Evolutionary conservation across 257 asterid genomes (phyloP).

Genomic region (Solanum ossicruentum): DNA sequence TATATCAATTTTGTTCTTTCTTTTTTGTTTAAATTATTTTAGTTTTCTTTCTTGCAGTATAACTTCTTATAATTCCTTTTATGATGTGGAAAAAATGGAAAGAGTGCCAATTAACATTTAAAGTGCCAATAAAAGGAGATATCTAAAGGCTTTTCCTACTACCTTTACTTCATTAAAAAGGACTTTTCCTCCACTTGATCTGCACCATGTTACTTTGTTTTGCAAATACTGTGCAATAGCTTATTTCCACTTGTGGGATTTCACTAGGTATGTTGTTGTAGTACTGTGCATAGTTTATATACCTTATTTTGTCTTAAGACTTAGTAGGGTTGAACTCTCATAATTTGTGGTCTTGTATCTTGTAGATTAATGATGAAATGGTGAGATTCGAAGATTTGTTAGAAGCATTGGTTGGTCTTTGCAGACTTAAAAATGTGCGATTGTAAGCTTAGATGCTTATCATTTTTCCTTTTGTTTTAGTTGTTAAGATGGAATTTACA

Average conservation of each 20-base stretch:
- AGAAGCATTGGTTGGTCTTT: conserved; percentile 62
- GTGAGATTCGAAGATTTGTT: conserved; percentile 48
- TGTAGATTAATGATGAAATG: conserved; percentile 55
- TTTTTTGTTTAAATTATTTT: background rate
- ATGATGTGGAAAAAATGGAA: background rate
- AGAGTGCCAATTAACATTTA: background rate
- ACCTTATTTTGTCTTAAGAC: background rate
- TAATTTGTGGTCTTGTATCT: conserved; percentile 3
- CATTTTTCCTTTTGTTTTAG: background rate
- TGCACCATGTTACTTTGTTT: background rate
- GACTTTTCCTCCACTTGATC: background rate
- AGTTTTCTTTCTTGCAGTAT: background rate
- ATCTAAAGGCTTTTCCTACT: background rate
- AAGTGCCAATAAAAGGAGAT: background rate
- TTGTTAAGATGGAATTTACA: background rate
- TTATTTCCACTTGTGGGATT: no score
- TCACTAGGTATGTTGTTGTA: no score
- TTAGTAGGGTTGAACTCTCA: background rate
- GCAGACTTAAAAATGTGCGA: conserved; percentile 64
- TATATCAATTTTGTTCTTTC: background rate
- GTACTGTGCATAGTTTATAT: background rate
- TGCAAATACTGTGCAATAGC: background rate
- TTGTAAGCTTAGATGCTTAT: background rate
- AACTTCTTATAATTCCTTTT: background rate
- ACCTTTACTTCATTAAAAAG: background rate